Conservation (phyloP, 768 basidiomycete species). For the Pleurotus platypus region DNA sequence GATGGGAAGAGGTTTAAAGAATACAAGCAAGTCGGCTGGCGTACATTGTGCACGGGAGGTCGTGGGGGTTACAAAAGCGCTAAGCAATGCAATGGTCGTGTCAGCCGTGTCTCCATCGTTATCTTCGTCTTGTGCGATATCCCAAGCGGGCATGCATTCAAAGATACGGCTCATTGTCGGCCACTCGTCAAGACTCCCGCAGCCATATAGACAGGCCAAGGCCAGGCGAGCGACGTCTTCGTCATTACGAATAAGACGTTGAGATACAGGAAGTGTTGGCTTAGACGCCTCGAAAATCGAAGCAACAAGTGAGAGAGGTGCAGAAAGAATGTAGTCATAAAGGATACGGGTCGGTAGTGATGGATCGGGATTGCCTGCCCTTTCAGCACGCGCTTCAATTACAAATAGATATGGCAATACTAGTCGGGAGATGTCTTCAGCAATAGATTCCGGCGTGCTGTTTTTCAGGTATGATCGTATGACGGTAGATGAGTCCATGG, state of each 20-base stretch:
- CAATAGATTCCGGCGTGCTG: constrained; percentile 64
- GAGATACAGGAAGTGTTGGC: constrained; percentile 68
- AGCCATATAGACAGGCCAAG: constrained; percentile 86
- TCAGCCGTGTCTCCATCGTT: constrained; percentile 74
- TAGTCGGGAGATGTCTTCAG: constrained; percentile 66
- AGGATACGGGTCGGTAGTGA: constrained; percentile 60
- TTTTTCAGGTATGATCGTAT: constrained; percentile 73
- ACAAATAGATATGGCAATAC: constrained; percentile 94
- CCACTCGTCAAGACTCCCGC: constrained; percentile 69
- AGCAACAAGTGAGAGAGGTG: constrained; percentile 64
- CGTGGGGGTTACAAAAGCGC: constrained; percentile 74
- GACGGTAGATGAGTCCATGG: constrained; percentile 60
- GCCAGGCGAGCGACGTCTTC: constrained; percentile 84
- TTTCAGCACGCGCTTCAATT: constrained; percentile 84
- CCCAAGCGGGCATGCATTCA: constrained; percentile 95
- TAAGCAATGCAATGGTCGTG: constrained; percentile 77
- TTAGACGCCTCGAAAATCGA: constrained; percentile 90
- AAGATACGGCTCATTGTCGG: constrained; percentile 86
- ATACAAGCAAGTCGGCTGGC: constrained; percentile 70
- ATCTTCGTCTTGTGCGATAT: constrained; percentile 50
- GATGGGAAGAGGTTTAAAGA: constrained; percentile 78
- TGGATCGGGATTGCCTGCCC: constrained; percentile 68
- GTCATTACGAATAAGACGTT: constrained; percentile 77
- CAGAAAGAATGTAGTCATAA: constrained; percentile 67
- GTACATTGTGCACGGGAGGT: constrained; percentile 53